Evolutionary conservation across 768 basidiomycete species (phyloP).

Genomic region (Mycena galericulata): DNA sequence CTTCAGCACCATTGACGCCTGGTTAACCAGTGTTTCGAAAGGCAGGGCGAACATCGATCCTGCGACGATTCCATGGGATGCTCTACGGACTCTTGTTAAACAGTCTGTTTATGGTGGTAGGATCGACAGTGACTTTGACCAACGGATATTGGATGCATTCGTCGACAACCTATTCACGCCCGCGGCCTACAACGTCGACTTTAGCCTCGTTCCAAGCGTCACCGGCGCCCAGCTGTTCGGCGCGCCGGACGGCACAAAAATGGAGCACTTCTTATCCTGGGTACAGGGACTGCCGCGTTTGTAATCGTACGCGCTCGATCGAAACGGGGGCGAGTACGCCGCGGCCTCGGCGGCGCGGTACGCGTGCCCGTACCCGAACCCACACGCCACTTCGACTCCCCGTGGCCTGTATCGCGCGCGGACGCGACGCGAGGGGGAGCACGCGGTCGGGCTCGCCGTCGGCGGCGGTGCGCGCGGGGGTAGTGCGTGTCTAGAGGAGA

Average conservation of each 20-base stretch:
- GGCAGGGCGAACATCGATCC: conserved; percentile 95
- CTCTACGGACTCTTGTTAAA: conserved; percentile 92
- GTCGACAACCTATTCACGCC: conserved; percentile 92
- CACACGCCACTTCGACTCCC: background rate
- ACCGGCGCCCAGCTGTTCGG: conserved; percentile 67
- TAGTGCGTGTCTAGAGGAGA: no score
- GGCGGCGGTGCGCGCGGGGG: conserved; percentile 29
- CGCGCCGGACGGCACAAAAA: conserved; percentile 92
- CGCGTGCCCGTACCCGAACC: conserved; percentile 21
- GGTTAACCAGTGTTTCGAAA: conserved; percentile 84
- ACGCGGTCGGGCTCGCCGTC: conserved; percentile 35
- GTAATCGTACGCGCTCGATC: conserved; percentile 32
- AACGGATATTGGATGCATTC: conserved; percentile 91
- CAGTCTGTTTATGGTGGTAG: conserved; percentile 97
- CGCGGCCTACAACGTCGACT: conserved; percentile 92
- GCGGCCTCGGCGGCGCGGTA: conserved; percentile 36
- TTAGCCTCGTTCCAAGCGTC: conserved; percentile 82
- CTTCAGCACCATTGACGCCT: conserved; percentile 90
- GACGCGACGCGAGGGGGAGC: background rate
- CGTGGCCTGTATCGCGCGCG: background rate
- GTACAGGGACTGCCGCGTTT: conserved; percentile 77
- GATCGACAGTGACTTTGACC: conserved; percentile 96
- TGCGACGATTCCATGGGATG: conserved; percentile 92
- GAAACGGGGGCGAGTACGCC: conserved; percentile 32
- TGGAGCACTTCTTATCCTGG: conserved; percentile 93